Percentiles rank a stretch among this genome's conserved stretches.
These are phyloP conservation scores for Podochytrium sp. DNA, from an alignment of 192 early-diverging fungal species.

Conservation along the genomic window DNA sequence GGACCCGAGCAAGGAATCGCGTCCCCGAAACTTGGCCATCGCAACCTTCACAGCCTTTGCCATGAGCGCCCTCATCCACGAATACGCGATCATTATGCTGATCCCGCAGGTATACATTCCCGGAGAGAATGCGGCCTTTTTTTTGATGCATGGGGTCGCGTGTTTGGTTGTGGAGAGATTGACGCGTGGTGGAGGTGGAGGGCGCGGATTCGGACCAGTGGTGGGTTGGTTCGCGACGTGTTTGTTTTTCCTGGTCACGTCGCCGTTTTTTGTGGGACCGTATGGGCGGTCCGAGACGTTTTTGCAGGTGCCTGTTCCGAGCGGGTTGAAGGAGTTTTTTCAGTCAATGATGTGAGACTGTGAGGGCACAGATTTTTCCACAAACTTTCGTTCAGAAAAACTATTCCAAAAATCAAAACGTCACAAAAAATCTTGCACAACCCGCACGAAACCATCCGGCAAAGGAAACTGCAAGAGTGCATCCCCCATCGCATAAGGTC, in stretches of 20 bases:
- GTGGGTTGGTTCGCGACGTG: background rate
- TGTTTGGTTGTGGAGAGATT: background rate
- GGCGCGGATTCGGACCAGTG: background rate
- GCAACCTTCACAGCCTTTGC: background rate
- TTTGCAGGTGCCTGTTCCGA: background rate
- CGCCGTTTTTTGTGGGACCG: background rate
- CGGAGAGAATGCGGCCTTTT: background rate
- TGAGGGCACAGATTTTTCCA: background rate
- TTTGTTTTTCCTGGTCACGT: background rate
- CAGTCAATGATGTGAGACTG: background rate
- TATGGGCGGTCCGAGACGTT: background rate
- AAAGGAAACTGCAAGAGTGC: background rate
- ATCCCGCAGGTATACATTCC: background rate
- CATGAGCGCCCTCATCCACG: background rate
- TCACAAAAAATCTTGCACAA: background rate
- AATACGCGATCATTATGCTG: background rate
- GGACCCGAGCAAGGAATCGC: background rate
- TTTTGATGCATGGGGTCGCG: constrained; percentile 2
- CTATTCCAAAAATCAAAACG: background rate
- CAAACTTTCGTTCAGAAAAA: background rate
- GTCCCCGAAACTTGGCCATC: background rate
- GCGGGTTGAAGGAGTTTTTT: background rate
- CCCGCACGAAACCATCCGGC: background rate
- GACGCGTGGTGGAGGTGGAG: background rate
- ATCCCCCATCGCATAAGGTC: background rate